Conservation (phyloP, 2,329 filamentous ascomycete genomes). For the Aspergillus fumigatiaffinis region DNA sequence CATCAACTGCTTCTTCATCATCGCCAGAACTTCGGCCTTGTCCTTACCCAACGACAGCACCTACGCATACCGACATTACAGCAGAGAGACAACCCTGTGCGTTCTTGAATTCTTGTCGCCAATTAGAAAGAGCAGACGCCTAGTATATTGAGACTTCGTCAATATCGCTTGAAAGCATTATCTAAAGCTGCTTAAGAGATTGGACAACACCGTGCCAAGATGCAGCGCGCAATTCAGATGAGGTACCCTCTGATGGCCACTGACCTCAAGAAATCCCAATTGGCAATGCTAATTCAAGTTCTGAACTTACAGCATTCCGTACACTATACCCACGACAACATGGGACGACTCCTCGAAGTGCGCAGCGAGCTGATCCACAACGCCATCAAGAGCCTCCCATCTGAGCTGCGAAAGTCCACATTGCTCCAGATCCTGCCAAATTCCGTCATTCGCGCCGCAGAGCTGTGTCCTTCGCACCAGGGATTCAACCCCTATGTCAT, state of each 20-base stretch:
- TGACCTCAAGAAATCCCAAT: slow-evolving; percentile 17
- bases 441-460: slow-evolving; percentile 12
- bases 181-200: not conserved
- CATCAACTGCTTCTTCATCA: not conserved
- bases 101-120: not conserved
- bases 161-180: not conserved
- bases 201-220: not conserved
- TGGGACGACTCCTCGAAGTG: not conserved
- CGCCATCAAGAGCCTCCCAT: slow-evolving; percentile 10
- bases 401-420: slow-evolving; percentile 5
- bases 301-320: slow-evolving; percentile 13
- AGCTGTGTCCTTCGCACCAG: slow-evolving; percentile 20
- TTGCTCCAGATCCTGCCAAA: slow-evolving; percentile 16
- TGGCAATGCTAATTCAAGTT: slow-evolving; percentile 20
- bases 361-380: slow-evolving; percentile 2
- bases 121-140: not conserved
- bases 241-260: slow-evolving; percentile 14
- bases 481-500: slow-evolving; percentile 23
- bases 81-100: not conserved
- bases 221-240: slow-evolving; percentile 6
- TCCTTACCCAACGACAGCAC: not conserved
- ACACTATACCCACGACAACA: slow-evolving; percentile 6
- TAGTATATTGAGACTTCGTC: not conserved
- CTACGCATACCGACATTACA: not conserved
- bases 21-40: not conserved